phyloP scores from a whole-genome alignment of 108 stramenopile species.

The Skeletonema tropicum region DNA sequence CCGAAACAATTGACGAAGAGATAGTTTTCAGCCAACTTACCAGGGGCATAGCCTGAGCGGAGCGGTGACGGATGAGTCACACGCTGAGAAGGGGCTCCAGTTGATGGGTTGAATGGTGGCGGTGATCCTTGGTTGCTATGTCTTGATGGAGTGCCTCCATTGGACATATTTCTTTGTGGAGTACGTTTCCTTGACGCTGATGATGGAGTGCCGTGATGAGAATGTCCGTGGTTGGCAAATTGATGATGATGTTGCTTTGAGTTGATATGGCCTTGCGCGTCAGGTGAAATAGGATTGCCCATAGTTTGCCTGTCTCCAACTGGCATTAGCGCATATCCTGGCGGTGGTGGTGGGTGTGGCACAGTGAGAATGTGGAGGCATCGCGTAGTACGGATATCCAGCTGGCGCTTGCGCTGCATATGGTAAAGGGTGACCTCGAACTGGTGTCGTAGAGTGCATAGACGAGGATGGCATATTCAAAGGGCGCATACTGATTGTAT shows the following conservation, averaged over 20 bases:
- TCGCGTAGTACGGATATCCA: slow-evolving; percentile 2
- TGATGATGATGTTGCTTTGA: not conserved
- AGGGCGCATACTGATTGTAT: not conserved
- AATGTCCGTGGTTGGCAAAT: not conserved
- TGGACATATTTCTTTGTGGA: not conserved
- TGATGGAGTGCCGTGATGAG: not conserved
- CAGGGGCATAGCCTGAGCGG: not conserved
- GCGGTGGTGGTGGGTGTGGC: not conserved
- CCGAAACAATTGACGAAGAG: not conserved
- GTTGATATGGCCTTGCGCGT: not conserved
- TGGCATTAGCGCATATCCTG: not conserved
- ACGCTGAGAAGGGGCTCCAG: not conserved
- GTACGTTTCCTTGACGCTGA: not conserved
- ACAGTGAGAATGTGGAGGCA: slow-evolving; percentile 3
- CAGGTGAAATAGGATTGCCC: slow-evolving; percentile 2
- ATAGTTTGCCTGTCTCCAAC: not conserved
- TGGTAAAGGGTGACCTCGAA: not conserved
- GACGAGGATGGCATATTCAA: not conserved
- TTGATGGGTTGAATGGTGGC: not conserved
- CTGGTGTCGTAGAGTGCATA: not conserved
- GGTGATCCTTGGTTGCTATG: not conserved
- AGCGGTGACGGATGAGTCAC: not conserved
- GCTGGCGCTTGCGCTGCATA: not conserved
- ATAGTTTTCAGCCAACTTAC: slow-evolving; percentile 1
- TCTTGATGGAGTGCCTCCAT: not conserved